phyloP scores from a whole-genome alignment of 768 basidiomycete genomes.

The Termitomyces sp. region DNA sequence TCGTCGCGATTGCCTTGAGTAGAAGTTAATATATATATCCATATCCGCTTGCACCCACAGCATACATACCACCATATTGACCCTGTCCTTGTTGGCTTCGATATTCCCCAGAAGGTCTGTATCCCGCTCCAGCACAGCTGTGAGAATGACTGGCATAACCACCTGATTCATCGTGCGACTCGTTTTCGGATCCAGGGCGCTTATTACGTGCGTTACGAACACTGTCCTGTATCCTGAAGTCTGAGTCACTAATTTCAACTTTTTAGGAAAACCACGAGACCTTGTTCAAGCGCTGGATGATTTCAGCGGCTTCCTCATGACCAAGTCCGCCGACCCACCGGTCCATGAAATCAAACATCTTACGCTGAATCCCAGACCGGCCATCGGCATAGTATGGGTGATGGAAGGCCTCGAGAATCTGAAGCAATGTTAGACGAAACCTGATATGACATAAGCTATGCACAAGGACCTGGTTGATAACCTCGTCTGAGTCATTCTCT shows the following conservation, averaged over 20 bases:
- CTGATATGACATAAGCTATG: background rate
- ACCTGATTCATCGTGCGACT: constrained; percentile 25
- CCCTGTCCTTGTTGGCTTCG: constrained; percentile 11
- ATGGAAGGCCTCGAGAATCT: constrained; percentile 63
- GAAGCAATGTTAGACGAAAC: background rate
- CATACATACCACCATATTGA: constrained; percentile 6
- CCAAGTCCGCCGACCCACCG: constrained; percentile 47
- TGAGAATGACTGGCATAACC: constrained; percentile 17
- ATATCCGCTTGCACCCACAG: background rate
- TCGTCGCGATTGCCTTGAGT: background rate
- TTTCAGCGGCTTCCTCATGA: constrained; percentile 34
- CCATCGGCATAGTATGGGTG: constrained; percentile 62
- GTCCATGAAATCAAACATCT: constrained; percentile 54
- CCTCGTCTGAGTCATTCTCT: constrained; percentile 34
- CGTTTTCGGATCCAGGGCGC: constrained; percentile 42
- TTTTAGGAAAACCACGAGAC: constrained; percentile 18
- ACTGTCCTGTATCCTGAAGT: constrained; percentile 32
- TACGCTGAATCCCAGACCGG: constrained; percentile 45
- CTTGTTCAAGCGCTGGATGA: constrained; percentile 48
- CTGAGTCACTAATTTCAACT: background rate
- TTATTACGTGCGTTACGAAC: constrained; percentile 54
- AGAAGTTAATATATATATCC: background rate
- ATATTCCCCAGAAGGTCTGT: constrained; percentile 9
- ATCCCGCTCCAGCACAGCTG: constrained; percentile 5
- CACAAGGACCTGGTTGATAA: constrained; percentile 36